phyloP scores from a whole-genome alignment of 257 asterid genomes.

The Capsicum rhomboideum region DNA sequence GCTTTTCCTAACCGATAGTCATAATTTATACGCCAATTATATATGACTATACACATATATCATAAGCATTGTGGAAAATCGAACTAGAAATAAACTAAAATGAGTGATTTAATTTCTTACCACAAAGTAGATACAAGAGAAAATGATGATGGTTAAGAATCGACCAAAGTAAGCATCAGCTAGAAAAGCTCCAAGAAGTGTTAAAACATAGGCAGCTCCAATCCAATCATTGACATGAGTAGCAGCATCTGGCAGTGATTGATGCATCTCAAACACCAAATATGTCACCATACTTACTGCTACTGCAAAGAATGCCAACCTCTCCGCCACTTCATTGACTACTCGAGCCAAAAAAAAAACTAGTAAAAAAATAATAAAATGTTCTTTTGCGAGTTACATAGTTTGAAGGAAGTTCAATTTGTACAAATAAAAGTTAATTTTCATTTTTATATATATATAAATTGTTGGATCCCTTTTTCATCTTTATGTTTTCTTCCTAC shows the following conservation, averaged over 20 bases:
- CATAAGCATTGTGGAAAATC: not conserved
- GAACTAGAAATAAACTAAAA: not conserved
- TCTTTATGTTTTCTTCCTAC: no score
- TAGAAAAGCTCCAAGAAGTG: slow-evolving; percentile 67
- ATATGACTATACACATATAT: not conserved
- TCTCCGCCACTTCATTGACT: slow-evolving; percentile 84
- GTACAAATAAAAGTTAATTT: no score
- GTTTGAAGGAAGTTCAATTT: no score
- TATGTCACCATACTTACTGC: slow-evolving; percentile 72
- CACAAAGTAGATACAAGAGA: slow-evolving; percentile 51
- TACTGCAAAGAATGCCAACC: slow-evolving; percentile 64
- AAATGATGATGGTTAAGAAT: slow-evolving; percentile 58
- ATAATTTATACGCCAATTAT: not conserved
- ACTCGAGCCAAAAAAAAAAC: not conserved
- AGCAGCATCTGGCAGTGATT: slow-evolving; percentile 56
- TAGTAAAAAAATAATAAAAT: no score
- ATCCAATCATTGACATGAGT: slow-evolving; percentile 83
- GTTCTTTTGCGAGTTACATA: no score
- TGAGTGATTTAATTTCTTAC: slow-evolving; percentile 26
- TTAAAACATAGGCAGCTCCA: slow-evolving; percentile 77
- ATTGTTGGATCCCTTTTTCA: no score
- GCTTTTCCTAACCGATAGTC: not conserved
- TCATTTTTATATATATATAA: no score
- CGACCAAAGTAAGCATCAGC: slow-evolving; percentile 84
- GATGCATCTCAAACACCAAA: slow-evolving; percentile 58